Evolutionary conservation across 1,284 basidiomycete genomes (phyloP).

Genomic region (Tremellales sp.): DNA sequence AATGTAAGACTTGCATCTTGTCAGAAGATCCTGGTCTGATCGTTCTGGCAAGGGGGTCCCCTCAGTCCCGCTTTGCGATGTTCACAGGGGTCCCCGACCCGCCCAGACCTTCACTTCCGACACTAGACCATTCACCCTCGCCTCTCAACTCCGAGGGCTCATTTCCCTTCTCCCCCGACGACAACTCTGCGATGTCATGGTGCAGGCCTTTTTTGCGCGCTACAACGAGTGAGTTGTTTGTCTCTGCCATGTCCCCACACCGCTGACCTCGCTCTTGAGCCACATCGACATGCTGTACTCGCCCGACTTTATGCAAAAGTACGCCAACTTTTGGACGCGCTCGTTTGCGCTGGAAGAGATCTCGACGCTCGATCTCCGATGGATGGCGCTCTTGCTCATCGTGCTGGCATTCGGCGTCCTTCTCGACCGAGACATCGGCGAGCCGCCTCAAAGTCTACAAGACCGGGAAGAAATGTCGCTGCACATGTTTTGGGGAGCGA

Average conservation of each 20-base stretch:
- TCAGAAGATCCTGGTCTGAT: slow-evolving; percentile 5
- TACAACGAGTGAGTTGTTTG: slow-evolving; percentile 30
- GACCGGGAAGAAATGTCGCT: slow-evolving; percentile 22
- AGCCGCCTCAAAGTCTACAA: slow-evolving; percentile 4
- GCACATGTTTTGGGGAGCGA: slow-evolving; percentile 22
- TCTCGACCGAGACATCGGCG: slow-evolving; percentile 14
- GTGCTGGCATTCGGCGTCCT: slow-evolving; percentile 33
- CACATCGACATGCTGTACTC: slow-evolving; percentile 31
- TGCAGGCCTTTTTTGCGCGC: slow-evolving; percentile 21
- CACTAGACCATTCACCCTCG: slow-evolving; percentile 13
- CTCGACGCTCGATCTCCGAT: slow-evolving; percentile 28
- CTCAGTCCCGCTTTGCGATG: slow-evolving; percentile 5
- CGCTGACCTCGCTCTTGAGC: slow-evolving; percentile 6
- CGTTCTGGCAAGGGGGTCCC: slow-evolving; percentile 4
- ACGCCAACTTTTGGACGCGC: slow-evolving; percentile 24
- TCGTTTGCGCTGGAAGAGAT: slow-evolving; percentile 24
- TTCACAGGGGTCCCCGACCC: slow-evolving; percentile 2
- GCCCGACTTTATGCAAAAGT: slow-evolving; percentile 26
- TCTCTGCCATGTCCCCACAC: neutral
- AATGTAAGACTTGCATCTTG: slow-evolving; percentile 9
- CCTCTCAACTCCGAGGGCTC: slow-evolving; percentile 21
- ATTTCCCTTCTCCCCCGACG: slow-evolving; percentile 21
- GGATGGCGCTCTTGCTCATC: slow-evolving; percentile 31
- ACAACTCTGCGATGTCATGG: slow-evolving; percentile 23
- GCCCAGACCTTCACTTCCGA: slow-evolving; percentile 4